Conservation (phyloP, 208 protist genomes). For the Chromosphaera perkinsii region DNA sequence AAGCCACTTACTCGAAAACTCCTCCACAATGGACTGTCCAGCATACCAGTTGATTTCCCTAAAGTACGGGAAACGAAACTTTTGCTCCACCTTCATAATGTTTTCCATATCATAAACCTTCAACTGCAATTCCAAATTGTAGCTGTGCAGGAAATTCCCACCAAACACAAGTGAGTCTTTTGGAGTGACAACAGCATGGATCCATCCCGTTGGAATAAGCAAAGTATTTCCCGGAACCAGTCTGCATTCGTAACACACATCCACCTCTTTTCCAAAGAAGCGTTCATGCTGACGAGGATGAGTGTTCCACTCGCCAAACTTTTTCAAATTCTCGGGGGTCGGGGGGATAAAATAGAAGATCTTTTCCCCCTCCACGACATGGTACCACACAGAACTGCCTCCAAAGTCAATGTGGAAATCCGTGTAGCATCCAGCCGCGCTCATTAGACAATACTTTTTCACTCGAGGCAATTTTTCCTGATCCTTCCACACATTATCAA, state of each 20-base stretch:
- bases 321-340: slow-evolving; percentile 7
- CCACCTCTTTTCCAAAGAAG: slow-evolving; percentile 18
- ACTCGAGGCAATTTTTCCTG: slow-evolving; percentile 24
- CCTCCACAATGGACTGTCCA: too few species aligned
- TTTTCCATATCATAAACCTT: slow-evolving; percentile 21
- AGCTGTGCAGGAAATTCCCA: slow-evolving; percentile 49
- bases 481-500: slow-evolving; percentile 37
- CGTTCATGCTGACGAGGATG: not conserved
- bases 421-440: slow-evolving; percentile 42
- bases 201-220: slow-evolving; percentile 32
- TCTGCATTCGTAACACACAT: slow-evolving; percentile 1
- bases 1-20: too few species aligned
- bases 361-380: slow-evolving; percentile 49
- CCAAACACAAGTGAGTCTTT: slow-evolving; percentile 52
- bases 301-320: not conserved
- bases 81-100: too few species aligned
- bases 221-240: slow-evolving; percentile 17
- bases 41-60: too few species aligned
- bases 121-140: slow-evolving; percentile 34
- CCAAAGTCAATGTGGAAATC: slow-evolving; percentile 60
- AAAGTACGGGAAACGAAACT: too few species aligned
- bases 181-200: slow-evolving; percentile 51
- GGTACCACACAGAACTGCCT: slow-evolving; percentile 53
- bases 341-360: slow-evolving; percentile 33
- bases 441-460: slow-evolving; percentile 51